Conservation (phyloP, 768 basidiomycete species). For the Tricholoma furcatifolium region DNA sequence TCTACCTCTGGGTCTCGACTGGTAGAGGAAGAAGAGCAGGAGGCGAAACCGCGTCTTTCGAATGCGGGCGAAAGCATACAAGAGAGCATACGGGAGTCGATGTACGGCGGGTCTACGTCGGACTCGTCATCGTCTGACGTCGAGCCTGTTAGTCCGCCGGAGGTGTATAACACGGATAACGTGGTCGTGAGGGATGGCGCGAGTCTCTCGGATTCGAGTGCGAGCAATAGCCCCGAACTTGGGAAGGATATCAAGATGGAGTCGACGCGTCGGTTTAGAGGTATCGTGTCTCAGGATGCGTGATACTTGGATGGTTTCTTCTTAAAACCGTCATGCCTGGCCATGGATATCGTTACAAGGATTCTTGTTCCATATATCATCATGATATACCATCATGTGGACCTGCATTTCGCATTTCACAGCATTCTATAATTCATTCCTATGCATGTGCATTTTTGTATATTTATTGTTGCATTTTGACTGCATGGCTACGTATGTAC, state of each 20-base stretch:
- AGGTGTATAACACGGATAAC: slow-evolving; percentile 28
- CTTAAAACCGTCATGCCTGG: not conserved
- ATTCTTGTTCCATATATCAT: too few species aligned
- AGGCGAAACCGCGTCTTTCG: too few species aligned
- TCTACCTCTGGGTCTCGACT: slow-evolving; percentile 10
- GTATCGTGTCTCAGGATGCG: not conserved
- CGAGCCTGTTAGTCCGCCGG: slow-evolving; percentile 58
- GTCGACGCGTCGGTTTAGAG: not conserved
- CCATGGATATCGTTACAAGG: too few species aligned
- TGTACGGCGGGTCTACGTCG: slow-evolving; percentile 43
- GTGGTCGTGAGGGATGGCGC: slow-evolving; percentile 30
- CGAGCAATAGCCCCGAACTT: slow-evolving; percentile 12
- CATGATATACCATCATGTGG: not conserved
- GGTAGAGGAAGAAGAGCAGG: too few species aligned
- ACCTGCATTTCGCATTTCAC: not conserved
- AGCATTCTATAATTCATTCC: not conserved
- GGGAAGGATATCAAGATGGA: slow-evolving; percentile 16
- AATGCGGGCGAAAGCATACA: too few species aligned
- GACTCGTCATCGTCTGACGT: slow-evolving; percentile 60
- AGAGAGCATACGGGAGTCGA: slow-evolving; percentile 37
- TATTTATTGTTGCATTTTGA: not conserved
- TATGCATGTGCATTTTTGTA: not conserved
- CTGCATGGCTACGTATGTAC: not conserved
- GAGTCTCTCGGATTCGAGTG: slow-evolving; percentile 24
- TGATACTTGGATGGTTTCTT: not conserved